Base-by-base conservation (phyloP, 441 rosid species). In the Gossypium davidsonii region DNA sequence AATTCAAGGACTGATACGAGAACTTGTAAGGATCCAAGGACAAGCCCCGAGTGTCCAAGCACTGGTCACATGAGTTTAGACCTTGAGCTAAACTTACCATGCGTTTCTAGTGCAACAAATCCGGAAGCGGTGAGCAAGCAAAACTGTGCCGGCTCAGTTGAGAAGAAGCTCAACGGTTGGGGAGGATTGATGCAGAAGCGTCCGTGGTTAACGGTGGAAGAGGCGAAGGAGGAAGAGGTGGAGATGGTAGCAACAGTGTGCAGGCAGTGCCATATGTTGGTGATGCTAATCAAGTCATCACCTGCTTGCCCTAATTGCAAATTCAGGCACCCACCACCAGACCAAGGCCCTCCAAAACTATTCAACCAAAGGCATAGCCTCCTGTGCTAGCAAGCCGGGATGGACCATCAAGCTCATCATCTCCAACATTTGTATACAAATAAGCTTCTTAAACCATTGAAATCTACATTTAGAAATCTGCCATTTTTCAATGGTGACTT, bases 301-400 rank as follows among this genome's bases (percentile, higher is more conserved):
- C 98, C 93, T 20, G 78, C 89, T 1, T 93, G 98, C 72, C 98
- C 97, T 44, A 93, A 87, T 81, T 93, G 98, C 89, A 93, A 93
- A 76, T 93, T 90, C 83, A 76, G 89, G 87, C 93, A 91, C 81
- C 87, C 94, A 58, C 83, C 80, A 5, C 83, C 80, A 5, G 88
- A 86, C 66, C 94, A 84, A 42, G 83, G 73, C 79, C 68, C 83
- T 58, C 80, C 86, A 17, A 77, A 83, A 48, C 76, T 85, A 44
- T 84, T 85, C 84, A 82, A 83, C 80, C 83, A 77, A 67, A 73
- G 86, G 70, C 84, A 88, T 77, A 79, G 84, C 70, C 88, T 89
- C 70, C 71, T 90, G 51, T 87, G 90, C 78, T 88, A 87, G 75
- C 15, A 63, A 56, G 60, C 2, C 10, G 10, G 10, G 42, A 37